phyloP scores from a whole-genome alignment of 176 grass and related monocot genomes.

The Avena sativa region DNA sequence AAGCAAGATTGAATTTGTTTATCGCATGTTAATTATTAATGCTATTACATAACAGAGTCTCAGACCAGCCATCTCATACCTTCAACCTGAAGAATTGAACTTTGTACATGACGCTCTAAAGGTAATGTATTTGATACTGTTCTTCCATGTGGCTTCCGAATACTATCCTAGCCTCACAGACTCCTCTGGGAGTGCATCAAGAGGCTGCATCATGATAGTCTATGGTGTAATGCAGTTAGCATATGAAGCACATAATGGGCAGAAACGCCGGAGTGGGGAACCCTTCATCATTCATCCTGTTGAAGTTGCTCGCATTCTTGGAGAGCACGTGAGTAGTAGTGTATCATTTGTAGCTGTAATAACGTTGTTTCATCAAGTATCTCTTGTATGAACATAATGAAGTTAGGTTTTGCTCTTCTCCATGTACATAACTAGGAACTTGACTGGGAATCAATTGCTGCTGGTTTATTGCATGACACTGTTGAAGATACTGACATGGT shows the following conservation, averaged over 20 bases:
- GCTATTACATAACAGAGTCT: conserved; percentile 67
- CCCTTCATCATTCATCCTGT: conserved; percentile 99
- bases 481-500: conserved; percentile 96
- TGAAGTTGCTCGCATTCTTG: conserved; percentile 96
- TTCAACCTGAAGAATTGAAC: conserved; percentile 82
- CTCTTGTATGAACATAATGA: conserved; percentile 38
- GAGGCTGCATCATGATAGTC: conserved; percentile 36
- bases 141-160: conserved; percentile 20
- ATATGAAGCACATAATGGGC: conserved; percentile 92
- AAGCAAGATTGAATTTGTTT: conserved; percentile 38
- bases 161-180: conserved; percentile 9
- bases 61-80: conserved; percentile 86
- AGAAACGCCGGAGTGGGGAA: conserved; percentile 95
- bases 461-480: conserved; percentile 98
- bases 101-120: conserved; percentile 85
- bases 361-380: conserved; percentile 38
- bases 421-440: conserved; percentile 76
- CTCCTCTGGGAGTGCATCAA: conserved; percentile 26
- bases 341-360: conserved; percentile 14
- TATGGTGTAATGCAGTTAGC: conserved; percentile 73
- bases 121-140: conserved; percentile 56
- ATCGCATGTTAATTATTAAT: conserved; percentile 32
- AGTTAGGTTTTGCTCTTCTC: conserved; percentile 30
- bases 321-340: conserved; percentile 81
- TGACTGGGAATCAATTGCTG: conserved; percentile 98